Conservation (phyloP, 1,284 basidiomycete genomes). For the Fomitopsis betulina region DNA sequence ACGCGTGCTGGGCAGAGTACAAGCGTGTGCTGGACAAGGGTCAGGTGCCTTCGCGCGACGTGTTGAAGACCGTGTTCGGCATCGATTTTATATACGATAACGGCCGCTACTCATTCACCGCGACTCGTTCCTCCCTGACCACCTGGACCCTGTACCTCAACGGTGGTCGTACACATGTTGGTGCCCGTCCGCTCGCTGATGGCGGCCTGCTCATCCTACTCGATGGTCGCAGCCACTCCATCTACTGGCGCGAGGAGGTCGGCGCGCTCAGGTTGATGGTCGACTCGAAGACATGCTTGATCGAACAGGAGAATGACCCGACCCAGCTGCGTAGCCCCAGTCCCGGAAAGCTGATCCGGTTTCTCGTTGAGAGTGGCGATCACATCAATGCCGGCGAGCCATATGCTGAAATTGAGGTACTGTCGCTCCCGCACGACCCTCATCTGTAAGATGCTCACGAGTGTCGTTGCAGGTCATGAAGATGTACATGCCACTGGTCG, state of each 20-base stretch:
- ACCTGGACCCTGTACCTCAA: constrained; percentile 96
- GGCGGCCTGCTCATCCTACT: constrained; percentile 92
- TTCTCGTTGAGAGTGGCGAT: constrained; percentile 95
- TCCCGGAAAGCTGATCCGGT: constrained; percentile 95
- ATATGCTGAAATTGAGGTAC: constrained; percentile 96
- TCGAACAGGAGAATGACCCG: constrained; percentile 99
- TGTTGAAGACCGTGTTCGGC: constrained; percentile 95
- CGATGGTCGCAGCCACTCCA: constrained; percentile 93
- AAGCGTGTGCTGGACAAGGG: constrained; percentile 96
- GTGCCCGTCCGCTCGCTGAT: constrained; percentile 88
- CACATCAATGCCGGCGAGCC: constrained; percentile 95
- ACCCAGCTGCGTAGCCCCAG: constrained; percentile 95
- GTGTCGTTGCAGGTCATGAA: constrained; percentile 81
- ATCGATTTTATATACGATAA: constrained; percentile 99
- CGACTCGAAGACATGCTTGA: constrained; percentile 95
- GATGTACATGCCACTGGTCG: constrained; percentile 98
- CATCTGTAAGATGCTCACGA: not conserved
- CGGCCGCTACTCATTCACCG: constrained; percentile 93
- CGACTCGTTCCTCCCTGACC: constrained; percentile 84
- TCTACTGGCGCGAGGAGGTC: constrained; percentile 99
- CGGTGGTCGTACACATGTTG: constrained; percentile 88
- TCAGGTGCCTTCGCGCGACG: constrained; percentile 93
- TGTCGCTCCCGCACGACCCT: constrained; percentile 20
- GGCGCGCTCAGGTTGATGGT: constrained; percentile 92
- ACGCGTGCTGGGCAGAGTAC: constrained; percentile 91